A percentile compares a stretch with the other conserved stretches of the same genome.
Conservation (phyloP, 495 filamentous ascomycete species). For the Xanthoparmelia taractica region DNA sequence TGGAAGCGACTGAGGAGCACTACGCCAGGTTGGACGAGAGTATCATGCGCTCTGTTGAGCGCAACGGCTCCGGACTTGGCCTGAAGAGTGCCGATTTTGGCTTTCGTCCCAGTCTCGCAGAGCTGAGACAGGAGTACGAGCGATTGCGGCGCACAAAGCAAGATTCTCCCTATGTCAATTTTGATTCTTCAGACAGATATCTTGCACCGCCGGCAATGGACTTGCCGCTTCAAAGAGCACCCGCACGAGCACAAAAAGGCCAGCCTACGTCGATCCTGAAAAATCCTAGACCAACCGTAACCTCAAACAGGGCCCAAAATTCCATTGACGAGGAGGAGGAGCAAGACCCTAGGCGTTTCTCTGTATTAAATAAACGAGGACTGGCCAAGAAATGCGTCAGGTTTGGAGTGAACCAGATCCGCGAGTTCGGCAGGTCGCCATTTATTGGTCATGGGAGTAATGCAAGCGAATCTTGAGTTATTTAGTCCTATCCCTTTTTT, state of each 20-base stretch:
- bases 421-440: conserved; percentile 15
- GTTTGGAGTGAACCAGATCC: conserved; percentile 14
- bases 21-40: conserved; percentile 7
- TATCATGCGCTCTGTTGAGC: background rate
- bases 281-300: background rate
- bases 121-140: background rate
- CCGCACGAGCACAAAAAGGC: background rate
- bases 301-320: background rate
- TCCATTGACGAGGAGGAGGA: background rate
- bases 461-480: background rate
- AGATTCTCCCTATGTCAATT: too few relatives aligned
- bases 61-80: background rate
- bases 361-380: background rate
- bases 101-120: background rate
- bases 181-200: too few relatives aligned
- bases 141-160: too few relatives aligned
- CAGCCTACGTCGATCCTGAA: conserved; percentile 11
- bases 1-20: conserved; percentile 1
- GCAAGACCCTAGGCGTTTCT: background rate
- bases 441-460: background rate
- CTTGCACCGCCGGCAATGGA: background rate
- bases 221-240: background rate
- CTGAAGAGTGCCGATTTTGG: background rate
- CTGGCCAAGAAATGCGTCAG: conserved; percentile 14
- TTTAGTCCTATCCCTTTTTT: background rate